These are phyloP conservation scores for Paecilomyces variotii DNA, from an alignment of 2,329 filamentous ascomycete species.

Conservation along the genomic window DNA sequence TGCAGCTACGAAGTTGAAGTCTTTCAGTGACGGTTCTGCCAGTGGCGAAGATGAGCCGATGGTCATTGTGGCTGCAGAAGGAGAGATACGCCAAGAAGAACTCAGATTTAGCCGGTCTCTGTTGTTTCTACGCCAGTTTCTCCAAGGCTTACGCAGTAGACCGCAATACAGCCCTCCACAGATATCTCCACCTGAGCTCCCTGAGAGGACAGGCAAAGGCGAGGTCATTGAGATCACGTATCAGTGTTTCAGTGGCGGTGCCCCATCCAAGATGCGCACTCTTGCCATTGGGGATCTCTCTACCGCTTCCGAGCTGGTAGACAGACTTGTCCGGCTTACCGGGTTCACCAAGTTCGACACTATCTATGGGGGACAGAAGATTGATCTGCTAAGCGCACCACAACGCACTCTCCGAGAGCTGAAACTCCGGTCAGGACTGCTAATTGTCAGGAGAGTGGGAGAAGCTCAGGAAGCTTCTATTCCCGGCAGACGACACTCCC, in stretches of 20 bases:
- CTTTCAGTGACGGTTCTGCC: slow-evolving; percentile 35
- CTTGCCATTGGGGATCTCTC: slow-evolving; percentile 63
- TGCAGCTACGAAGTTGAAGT: slow-evolving; percentile 52
- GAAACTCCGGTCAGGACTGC: slow-evolving; percentile 55
- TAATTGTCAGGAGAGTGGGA: slow-evolving; percentile 55
- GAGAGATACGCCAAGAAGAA: slow-evolving; percentile 48
- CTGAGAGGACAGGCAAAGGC: slow-evolving; percentile 49
- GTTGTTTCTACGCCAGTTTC: slow-evolving; percentile 58
- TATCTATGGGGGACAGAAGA: slow-evolving; percentile 60
- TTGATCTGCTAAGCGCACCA: slow-evolving; percentile 54
- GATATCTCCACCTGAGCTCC: slow-evolving; percentile 52
- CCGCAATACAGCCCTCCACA: slow-evolving; percentile 55
- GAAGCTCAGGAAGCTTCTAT: slow-evolving; percentile 32
- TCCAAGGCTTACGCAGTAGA: slow-evolving; percentile 45
- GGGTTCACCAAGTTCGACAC: slow-evolving; percentile 69
- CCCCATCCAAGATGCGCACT: slow-evolving; percentile 52
- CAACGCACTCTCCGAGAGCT: slow-evolving; percentile 60
- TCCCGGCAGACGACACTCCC: slow-evolving; percentile 37
- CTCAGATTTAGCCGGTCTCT: slow-evolving; percentile 61
- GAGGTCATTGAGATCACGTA: slow-evolving; percentile 62
- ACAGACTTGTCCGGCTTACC: slow-evolving; percentile 58
- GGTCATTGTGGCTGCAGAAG: slow-evolving; percentile 43
- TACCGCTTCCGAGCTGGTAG: slow-evolving; percentile 61
- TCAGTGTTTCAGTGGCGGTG: slow-evolving; percentile 60
- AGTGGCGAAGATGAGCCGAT: slow-evolving; percentile 47